Evolutionary conservation across 441 rosid genomes (phyloP).

Genomic region (Croton setiger): DNA sequence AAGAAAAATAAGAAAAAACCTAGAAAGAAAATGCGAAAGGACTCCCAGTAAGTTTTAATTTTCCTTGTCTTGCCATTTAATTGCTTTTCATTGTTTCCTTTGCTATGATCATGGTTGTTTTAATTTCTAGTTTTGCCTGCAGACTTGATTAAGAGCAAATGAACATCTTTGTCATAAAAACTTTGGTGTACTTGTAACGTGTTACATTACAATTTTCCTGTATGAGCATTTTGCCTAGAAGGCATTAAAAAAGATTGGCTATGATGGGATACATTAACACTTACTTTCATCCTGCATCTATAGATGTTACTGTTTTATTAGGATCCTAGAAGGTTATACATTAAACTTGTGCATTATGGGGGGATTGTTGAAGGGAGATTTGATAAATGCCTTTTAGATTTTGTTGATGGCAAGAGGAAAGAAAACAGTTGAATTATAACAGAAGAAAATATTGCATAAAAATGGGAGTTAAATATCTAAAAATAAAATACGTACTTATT

Average conservation of each 20-base stretch:
- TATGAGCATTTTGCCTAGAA: too few relatives aligned
- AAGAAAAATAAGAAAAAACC: conserved; percentile 26
- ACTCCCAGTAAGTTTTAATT: conserved; percentile 28
- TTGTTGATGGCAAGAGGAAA: neutral
- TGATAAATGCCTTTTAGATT: neutral
- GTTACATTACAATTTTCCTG: too few relatives aligned
- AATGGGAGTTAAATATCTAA: neutral
- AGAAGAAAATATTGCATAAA: neutral
- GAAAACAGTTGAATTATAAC: neutral
- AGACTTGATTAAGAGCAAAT: too few relatives aligned
- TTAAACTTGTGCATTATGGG: neutral
- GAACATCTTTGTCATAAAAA: too few relatives aligned
- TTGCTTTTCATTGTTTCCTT: neutral
- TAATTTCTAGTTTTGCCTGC: too few relatives aligned
- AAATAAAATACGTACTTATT: too few relatives aligned
- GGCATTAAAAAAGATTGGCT: too few relatives aligned
- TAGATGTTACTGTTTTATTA: too few relatives aligned
- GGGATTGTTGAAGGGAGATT: neutral
- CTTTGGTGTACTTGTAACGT: too few relatives aligned
- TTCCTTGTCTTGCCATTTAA: neutral
- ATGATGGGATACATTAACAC: too few relatives aligned
- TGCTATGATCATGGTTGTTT: neutral
- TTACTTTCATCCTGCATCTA: too few relatives aligned
- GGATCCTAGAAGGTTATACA: too few relatives aligned
- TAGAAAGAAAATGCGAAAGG: conserved; percentile 31